A percentile compares a stretch with the other conserved stretches of the same genome.
phyloP scores from a whole-genome alignment of 805 yeast species.

The Hanseniaspora vineae region DNA sequence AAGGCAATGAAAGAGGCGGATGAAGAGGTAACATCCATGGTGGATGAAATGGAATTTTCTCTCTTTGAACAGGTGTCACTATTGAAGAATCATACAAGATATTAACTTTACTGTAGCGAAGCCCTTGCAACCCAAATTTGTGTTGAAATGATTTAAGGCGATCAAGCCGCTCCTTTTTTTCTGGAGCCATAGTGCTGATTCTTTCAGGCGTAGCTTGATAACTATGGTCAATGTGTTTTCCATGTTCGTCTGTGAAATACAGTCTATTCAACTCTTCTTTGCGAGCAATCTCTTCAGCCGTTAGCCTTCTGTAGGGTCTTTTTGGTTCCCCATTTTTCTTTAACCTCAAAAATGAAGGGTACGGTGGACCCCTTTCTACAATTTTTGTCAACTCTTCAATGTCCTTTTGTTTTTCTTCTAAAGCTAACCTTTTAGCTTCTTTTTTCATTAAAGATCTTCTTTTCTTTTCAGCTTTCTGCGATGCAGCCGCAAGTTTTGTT shows the following conservation, averaged over 20 bases:
- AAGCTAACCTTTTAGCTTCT: not conserved
- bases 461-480: constrained; percentile 1
- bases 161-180: constrained; percentile 8
- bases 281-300: constrained; percentile 19
- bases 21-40: constrained; percentile 21
- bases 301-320: constrained; percentile 23
- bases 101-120: not conserved
- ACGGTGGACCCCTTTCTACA: constrained; percentile 23
- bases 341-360: constrained; percentile 19
- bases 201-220: constrained; percentile 10
- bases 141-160: not conserved
- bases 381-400: constrained; percentile 17
- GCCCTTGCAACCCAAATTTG: not conserved
- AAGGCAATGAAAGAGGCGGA: constrained; percentile 22
- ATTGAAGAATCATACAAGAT: constrained; percentile 8
- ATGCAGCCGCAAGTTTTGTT: not conserved
- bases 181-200: constrained; percentile 4
- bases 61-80: constrained; percentile 19
- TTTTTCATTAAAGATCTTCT: not conserved
- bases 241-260: not conserved
- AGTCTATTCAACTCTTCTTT: constrained; percentile 13
- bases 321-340: constrained; percentile 22
- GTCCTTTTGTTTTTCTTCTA: constrained; percentile 12
- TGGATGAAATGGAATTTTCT: constrained; percentile 21
- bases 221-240: constrained; percentile 10